Base-by-base conservation (phyloP, 768 basidiomycete species). In the Mycena chlorophos region DNA sequence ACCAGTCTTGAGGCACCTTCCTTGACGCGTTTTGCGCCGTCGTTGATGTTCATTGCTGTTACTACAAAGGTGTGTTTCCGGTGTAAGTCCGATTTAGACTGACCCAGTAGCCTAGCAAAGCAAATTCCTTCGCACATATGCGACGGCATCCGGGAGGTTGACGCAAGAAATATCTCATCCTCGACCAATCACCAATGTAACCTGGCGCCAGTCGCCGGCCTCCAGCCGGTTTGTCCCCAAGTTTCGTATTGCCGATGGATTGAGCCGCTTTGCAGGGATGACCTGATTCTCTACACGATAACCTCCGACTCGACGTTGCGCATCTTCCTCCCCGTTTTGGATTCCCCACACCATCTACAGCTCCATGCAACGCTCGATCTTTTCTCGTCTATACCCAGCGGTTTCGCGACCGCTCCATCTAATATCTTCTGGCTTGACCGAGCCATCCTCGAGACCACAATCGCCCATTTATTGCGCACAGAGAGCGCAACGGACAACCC, bases 271-370 rank as follows among this genome's bases (percentile, higher is more conserved):
- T 42, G 3, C 60, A 91, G 90, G 38, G 85, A 88, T 64, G 89
- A 91, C 66, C 75, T 87, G 2, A 84, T 88, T 52, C 76, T 96
- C 3, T 94, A 90, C 67, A 94, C 92, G 30, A 80, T 91, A 56
- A 92, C 94, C 14, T 82, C 84, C 23, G 90, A 94, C 63, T 83
- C 89, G 1, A 88, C 87, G 4, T 68, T 96, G 30, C 85, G 94
- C 22, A 84, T 97, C 64, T 95, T 91, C 69, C 74, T 90, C 29
- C 91, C 94, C 4, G 91, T 97, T 13, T 73, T 97, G 42, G 94
- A 97, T 68, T 84, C 86, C 16, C 92, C 93, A 13, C 84, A 86
- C 58, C 81, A 84, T 66, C 78, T 97, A 37, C 94, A 96, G 68
- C 80, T 97, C 4, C 92, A 94, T 65, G 83, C 87, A 5, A 80